These are phyloP conservation scores for Sonneratia caseolaris DNA, from an alignment of 345 rosid species.

Conservation along the genomic window DNA sequence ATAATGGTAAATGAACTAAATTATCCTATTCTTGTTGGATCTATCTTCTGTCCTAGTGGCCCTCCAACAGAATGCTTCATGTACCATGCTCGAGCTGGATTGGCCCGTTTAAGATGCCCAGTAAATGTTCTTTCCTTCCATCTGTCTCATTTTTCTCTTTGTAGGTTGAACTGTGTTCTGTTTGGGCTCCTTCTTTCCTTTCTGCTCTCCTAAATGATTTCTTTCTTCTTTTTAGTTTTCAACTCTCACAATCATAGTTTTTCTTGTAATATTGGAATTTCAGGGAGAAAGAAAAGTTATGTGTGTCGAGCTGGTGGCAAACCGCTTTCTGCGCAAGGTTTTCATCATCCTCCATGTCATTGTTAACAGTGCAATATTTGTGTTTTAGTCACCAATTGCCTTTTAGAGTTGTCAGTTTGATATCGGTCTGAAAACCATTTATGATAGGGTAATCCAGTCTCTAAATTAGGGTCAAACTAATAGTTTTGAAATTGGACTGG, in stretches of 20 bases:
- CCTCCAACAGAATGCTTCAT: constrained; percentile 90
- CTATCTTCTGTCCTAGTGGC: constrained; percentile 47
- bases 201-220: background rate
- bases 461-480: too few species aligned
- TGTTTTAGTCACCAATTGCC: background rate
- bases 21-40: background rate
- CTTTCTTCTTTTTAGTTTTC: background rate
- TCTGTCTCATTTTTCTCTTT: background rate
- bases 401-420: background rate
- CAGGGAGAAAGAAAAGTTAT: constrained; percentile 52
- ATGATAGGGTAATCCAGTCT: too few species aligned
- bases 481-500: too few species aligned
- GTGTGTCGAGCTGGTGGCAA: constrained; percentile 86
- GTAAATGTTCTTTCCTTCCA: constrained; percentile 20
- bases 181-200: background rate
- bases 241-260: background rate
- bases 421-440: too few species aligned
- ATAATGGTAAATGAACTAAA: background rate
- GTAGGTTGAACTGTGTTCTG: background rate
- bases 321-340: constrained; percentile 91
- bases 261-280: constrained; percentile 25
- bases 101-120: constrained; percentile 46
- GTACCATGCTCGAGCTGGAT: constrained; percentile 78
- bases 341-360: background rate
- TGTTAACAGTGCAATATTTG: background rate